Percentiles rank a stretch among this genome's conserved stretches.
phyloP scores from a whole-genome alignment of 371 early-diverging fungal genomes.

The Mucor irregularis region DNA sequence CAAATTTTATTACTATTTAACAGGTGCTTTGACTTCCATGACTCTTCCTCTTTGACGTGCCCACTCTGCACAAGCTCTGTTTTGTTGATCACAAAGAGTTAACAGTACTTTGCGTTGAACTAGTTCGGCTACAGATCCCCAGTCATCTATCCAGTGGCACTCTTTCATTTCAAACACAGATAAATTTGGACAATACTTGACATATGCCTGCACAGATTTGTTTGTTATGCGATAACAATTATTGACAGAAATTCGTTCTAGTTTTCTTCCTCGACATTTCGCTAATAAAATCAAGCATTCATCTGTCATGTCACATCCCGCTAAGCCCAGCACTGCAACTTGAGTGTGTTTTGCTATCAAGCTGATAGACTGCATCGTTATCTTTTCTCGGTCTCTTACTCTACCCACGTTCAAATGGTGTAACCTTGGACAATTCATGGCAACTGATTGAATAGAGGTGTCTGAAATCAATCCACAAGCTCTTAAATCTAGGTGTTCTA shows the following conservation, averaged over 20 bases:
- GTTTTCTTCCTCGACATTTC: slow-evolving; percentile 35
- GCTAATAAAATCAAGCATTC: slow-evolving; percentile 57
- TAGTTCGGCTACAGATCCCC: slow-evolving; percentile 39
- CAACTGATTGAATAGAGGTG: slow-evolving; percentile 43
- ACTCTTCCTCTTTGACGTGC: slow-evolving; percentile 29
- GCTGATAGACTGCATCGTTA: slow-evolving; percentile 52
- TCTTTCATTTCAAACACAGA: slow-evolving; percentile 66
- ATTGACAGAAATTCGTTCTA: slow-evolving; percentile 62
- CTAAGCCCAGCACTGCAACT: slow-evolving; percentile 55
- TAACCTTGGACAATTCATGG: slow-evolving; percentile 44
- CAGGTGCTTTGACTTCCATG: slow-evolving; percentile 37
- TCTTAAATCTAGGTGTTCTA: slow-evolving; percentile 56
- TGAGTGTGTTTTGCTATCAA: slow-evolving; percentile 52
- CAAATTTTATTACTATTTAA: slow-evolving; percentile 26
- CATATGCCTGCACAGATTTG: slow-evolving; percentile 44
- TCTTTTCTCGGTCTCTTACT: slow-evolving; percentile 51
- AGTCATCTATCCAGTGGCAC: slow-evolving; percentile 50
- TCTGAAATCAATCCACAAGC: slow-evolving; percentile 63
- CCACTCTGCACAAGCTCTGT: slow-evolving; percentile 45
- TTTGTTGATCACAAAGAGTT: slow-evolving; percentile 49
- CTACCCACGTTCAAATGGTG: slow-evolving; percentile 61
- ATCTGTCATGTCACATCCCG: slow-evolving; percentile 60
- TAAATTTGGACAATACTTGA: slow-evolving; percentile 48
- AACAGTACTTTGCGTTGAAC: slow-evolving; percentile 42
- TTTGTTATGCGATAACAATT: slow-evolving; percentile 60